Evolutionary conservation across 2,329 filamentous ascomycete genomes (phyloP), one percentile per base, ranked within the genome.

Genomic region (Phialophora expanda): DNA sequence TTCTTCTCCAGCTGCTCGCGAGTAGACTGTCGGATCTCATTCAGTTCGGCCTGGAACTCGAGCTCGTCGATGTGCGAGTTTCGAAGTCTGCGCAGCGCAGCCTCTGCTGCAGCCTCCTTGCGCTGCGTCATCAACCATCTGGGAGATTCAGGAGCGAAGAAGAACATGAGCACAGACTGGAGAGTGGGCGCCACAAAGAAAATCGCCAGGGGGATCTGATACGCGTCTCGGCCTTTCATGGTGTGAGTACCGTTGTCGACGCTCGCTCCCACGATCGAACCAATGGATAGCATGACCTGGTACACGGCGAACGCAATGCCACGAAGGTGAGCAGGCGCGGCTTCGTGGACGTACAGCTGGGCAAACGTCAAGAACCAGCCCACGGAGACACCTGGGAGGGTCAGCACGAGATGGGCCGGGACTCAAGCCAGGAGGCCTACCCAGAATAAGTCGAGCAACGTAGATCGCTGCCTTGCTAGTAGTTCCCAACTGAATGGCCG

Each of bases 261-360:
- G 9, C 22, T n/a, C 2, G 66, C 66, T 1, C 66, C 66, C 6
- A 68, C 66, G n/a, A 68, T 68, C 34, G 66, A 68, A 9, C 66
- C 66, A 22, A 66, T 61, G 9, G 66, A 68, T 8, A 68, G 60
- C 66, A 65, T 65, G 32, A 56, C 51, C 30, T 68, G 66, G 34
- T 68, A 84, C 11, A 85, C 68, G 0, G 79, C 79, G 2, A 82
- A 80, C 71, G 81, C 80, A 3, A 84, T 77, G 51, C 81, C 82
- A 12, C 83, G 77, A 28, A 82, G 74, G 68, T 83, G 81, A 0
- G 81, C 78, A 0, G 82, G 82, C 1, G 82, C 76, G 3, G 78
- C 79, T 69, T 86, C 84, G 14, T 80, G 80, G 17, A 80, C 80
- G 68, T 83, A 84, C 34, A 82, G 80, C 62, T 81, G 80, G 2